Evolutionary conservation across 1,284 basidiomycete genomes (phyloP).

Genomic region (Trametes versicolor): DNA sequence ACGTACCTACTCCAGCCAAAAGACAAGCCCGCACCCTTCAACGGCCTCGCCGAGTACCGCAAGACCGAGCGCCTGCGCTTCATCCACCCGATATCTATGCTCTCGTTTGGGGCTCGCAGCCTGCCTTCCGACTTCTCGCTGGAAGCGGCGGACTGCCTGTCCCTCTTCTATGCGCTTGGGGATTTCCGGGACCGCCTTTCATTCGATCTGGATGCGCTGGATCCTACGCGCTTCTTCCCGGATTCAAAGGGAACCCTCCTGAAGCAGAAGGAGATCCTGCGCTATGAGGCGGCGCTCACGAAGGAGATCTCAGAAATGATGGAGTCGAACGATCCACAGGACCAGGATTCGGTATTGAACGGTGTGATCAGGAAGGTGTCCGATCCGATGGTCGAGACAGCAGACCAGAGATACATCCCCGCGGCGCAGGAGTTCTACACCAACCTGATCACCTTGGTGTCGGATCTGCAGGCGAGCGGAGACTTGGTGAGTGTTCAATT

Average conservation of each 20-base stretch:
- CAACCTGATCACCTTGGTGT: constrained; percentile 61
- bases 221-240: constrained; percentile 59
- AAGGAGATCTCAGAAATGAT: constrained; percentile 52
- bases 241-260: constrained; percentile 47
- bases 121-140: constrained; percentile 70
- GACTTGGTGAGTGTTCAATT: constrained; percentile 59
- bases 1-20: constrained; percentile 53
- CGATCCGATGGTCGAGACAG: constrained; percentile 46
- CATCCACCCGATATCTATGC: constrained; percentile 70
- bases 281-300: constrained; percentile 66
- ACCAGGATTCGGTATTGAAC: constrained; percentile 48
- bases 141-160: constrained; percentile 65
- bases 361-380: constrained; percentile 53
- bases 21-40: constrained; percentile 45
- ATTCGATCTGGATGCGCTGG: constrained; percentile 47
- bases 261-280: constrained; percentile 65
- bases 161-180: constrained; percentile 57
- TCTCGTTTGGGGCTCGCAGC: constrained; percentile 34
- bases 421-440: constrained; percentile 41
- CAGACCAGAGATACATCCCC: constrained; percentile 47
- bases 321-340: constrained; percentile 48
- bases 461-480: constrained; percentile 60
- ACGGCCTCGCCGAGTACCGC: constrained; percentile 49
- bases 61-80: constrained; percentile 55
- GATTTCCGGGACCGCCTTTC: constrained; percentile 33